These are phyloP conservation scores for Xylariaceae sp. DNA, from an alignment of 2,329 filamentous ascomycete species.

Conservation along the genomic window DNA sequence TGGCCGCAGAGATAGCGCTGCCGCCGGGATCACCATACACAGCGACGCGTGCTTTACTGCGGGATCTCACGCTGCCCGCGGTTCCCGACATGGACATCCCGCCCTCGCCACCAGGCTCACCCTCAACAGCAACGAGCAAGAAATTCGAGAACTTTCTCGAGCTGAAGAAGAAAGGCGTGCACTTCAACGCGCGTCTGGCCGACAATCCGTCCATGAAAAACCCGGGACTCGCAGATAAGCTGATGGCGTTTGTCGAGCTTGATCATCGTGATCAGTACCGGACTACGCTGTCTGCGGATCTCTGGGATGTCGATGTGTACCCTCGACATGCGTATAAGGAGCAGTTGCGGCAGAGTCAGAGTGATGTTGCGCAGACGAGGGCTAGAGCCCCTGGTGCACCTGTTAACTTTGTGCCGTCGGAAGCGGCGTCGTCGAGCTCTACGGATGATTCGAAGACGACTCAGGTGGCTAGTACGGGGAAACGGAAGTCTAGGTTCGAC, in stretches of 20 bases:
- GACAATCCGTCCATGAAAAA: constrained; percentile 64
- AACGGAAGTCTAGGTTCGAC: constrained; percentile 36
- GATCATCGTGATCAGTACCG: constrained; percentile 56
- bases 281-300: constrained; percentile 50
- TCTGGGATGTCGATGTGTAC: constrained; percentile 56
- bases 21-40: constrained; percentile 62
- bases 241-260: constrained; percentile 61
- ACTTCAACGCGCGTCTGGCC: constrained; percentile 73
- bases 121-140: constrained; percentile 47
- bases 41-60: constrained; percentile 56
- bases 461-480: constrained; percentile 19
- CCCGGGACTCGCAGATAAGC: constrained; percentile 65
- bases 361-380: constrained; percentile 41
- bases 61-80: constrained; percentile 67
- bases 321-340: constrained; percentile 51
- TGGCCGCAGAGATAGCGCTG: constrained; percentile 22
- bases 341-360: constrained; percentile 45
- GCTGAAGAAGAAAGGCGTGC: constrained; percentile 69
- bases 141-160: constrained; percentile 71
- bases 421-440: constrained; percentile 29
- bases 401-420: constrained; percentile 46
- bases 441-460: constrained; percentile 4
- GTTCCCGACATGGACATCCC: constrained; percentile 70
- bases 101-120: constrained; percentile 62
- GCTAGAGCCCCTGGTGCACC: constrained; percentile 40